These are phyloP conservation scores for Phytophthora agathidicida DNA, from an alignment of 352 stramenopile species.

Conservation along the genomic window DNA sequence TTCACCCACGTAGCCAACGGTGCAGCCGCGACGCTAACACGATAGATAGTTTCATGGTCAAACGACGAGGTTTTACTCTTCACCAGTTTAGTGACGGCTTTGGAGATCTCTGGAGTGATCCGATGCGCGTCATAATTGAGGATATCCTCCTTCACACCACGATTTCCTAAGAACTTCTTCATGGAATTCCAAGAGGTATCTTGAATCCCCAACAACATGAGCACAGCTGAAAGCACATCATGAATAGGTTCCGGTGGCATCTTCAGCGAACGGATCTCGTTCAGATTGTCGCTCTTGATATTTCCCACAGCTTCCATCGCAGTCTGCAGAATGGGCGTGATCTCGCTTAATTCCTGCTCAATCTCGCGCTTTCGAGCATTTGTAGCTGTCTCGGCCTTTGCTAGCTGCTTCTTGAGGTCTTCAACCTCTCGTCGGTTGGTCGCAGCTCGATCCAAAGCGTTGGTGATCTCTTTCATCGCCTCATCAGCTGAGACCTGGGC, in stretches of 20 bases:
- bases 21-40: constrained; percentile 93
- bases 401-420: constrained; percentile 91
- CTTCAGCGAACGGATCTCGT: constrained; percentile 95
- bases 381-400: constrained; percentile 90
- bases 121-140: constrained; percentile 94
- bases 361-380: constrained; percentile 92
- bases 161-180: constrained; percentile 97
- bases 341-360: constrained; percentile 91
- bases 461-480: constrained; percentile 96
- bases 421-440: constrained; percentile 92
- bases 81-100: constrained; percentile 92
- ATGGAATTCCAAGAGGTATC: constrained; percentile 97
- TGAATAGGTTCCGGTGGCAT: constrained; percentile 95
- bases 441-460: constrained; percentile 89
- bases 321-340: constrained; percentile 92
- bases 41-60: constrained; percentile 94
- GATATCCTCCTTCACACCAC: constrained; percentile 96
- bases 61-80: constrained; percentile 94
- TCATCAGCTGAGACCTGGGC: constrained; percentile 92
- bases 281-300: constrained; percentile 96
- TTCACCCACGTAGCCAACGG: constrained; percentile 96
- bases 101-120: constrained; percentile 92
- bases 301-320: constrained; percentile 92
- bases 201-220: constrained; percentile 96
- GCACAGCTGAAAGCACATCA: constrained; percentile 94